Percentiles rank a stretch among this genome's conserved stretches.
Evolutionary conservation across 108 stramenopile species (phyloP).

Genomic region (Seminavis robusta): DNA sequence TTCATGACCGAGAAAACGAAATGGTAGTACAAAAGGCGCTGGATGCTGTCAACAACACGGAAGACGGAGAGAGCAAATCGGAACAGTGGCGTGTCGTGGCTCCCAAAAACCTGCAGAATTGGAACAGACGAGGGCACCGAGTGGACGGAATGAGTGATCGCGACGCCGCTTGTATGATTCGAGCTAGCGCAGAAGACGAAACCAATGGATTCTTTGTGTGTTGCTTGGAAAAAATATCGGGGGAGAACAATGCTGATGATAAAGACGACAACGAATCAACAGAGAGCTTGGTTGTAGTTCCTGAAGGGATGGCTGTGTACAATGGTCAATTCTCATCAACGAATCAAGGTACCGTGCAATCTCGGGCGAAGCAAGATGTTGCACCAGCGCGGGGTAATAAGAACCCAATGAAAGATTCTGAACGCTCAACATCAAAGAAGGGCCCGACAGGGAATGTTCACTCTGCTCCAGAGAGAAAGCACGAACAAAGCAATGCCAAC

Average conservation of each 20-base stretch:
- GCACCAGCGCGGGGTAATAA: constrained; percentile 1
- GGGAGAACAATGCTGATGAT: not conserved
- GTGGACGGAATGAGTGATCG: constrained; percentile 28
- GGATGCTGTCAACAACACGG: constrained; percentile 17
- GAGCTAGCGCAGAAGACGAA: constrained; percentile 88
- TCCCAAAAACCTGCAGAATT: constrained; percentile 69
- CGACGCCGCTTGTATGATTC: constrained; percentile 75
- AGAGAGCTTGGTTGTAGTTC: not conserved
- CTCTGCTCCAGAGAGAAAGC: constrained; percentile 10
- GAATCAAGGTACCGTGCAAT: constrained; percentile 13
- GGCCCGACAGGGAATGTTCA: not conserved
- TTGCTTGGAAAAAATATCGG: constrained; percentile 70
- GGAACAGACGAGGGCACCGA: constrained; percentile 82
- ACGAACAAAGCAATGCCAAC: constrained; percentile 11
- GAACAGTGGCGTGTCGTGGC: constrained; percentile 55
- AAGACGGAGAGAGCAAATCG: constrained; percentile 14
- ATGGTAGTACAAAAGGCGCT: constrained; percentile 81
- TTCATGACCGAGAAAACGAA: constrained; percentile 95
- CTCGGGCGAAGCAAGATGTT: not conserved
- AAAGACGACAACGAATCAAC: not conserved
- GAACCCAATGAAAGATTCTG: not conserved
- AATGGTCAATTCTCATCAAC: constrained; percentile 8
- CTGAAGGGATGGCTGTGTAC: constrained; percentile 1
- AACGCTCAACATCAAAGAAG: constrained; percentile 4
- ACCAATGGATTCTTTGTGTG: constrained; percentile 98